Percentiles rank a stretch among this genome's conserved stretches.
phyloP scores from a whole-genome alignment of 495 filamentous ascomycete genomes.

The Trichoderma asperelloides region DNA sequence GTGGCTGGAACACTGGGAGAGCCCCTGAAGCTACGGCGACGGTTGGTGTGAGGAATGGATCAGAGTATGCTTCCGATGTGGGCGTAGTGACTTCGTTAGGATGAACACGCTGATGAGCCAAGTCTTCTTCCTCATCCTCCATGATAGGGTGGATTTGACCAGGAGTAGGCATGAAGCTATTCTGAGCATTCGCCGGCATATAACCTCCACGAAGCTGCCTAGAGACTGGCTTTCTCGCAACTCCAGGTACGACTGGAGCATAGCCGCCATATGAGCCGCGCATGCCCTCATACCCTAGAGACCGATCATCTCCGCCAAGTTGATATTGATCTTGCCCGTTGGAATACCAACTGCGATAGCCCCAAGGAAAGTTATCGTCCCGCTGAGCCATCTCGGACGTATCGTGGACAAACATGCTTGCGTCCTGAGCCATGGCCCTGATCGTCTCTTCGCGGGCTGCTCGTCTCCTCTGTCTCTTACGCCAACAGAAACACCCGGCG shows the following conservation, averaged over 20 bases:
- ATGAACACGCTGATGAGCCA: slow-evolving; percentile 26
- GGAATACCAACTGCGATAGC: slow-evolving; percentile 28
- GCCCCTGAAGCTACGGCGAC: slow-evolving; percentile 9
- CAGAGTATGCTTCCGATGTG: slow-evolving; percentile 17
- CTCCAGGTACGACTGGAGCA: neutral
- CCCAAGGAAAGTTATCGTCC: slow-evolving; percentile 24
- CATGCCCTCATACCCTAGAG: slow-evolving; percentile 36
- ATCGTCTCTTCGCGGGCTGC: slow-evolving; percentile 29
- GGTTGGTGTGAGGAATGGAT: slow-evolving; percentile 38
- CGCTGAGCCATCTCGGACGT: slow-evolving; percentile 53
- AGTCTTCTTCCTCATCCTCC: slow-evolving; percentile 60
- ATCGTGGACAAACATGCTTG: slow-evolving; percentile 21
- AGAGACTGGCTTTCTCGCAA: slow-evolving; percentile 19
- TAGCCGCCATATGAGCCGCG: slow-evolving; percentile 17
- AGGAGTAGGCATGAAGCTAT: slow-evolving; percentile 14
- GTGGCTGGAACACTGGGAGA: slow-evolving; percentile 16
- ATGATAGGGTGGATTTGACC: slow-evolving; percentile 47
- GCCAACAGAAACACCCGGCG: slow-evolving; percentile 50
- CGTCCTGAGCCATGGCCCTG: slow-evolving; percentile 31
- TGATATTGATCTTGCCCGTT: slow-evolving; percentile 33
- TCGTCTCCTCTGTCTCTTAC: slow-evolving; percentile 34
- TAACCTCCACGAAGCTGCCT: slow-evolving; percentile 21
- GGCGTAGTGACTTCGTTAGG: slow-evolving; percentile 10
- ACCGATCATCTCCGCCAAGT: slow-evolving; percentile 22
- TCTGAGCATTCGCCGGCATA: slow-evolving; percentile 18